Evolutionary conservation across 257 asterid species (phyloP).

Genomic region (Plantago major): DNA sequence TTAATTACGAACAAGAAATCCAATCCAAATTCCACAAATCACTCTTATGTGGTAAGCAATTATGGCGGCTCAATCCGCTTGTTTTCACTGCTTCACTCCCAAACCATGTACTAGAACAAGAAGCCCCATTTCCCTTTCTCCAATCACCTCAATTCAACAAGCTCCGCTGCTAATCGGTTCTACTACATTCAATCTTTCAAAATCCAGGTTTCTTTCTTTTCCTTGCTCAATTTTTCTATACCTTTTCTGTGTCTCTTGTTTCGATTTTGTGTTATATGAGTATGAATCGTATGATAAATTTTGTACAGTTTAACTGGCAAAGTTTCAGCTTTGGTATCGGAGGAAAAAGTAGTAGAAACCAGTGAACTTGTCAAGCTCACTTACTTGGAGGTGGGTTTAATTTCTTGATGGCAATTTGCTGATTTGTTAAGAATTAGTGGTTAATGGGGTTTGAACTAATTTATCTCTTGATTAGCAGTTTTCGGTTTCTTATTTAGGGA

Average conservation of each 20-base stretch:
- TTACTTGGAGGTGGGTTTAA: constrained; percentile 77
- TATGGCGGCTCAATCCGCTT: constrained; percentile 55
- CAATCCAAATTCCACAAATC: background rate
- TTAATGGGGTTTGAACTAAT: too few relatives aligned
- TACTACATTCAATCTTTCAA: constrained; percentile 36
- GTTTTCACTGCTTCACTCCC: constrained; percentile 33
- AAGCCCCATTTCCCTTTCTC: constrained; percentile 26
- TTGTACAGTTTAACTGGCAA: constrained; percentile 43
- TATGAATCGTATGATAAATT: too few relatives aligned
- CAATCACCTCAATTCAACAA: constrained; percentile 29
- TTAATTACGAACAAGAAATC: background rate
- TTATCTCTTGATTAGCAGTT: too few relatives aligned
- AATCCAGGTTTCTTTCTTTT: constrained; percentile 31
- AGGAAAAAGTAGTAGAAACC: constrained; percentile 40
- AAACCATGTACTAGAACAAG: constrained; percentile 25
- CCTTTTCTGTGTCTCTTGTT: background rate
- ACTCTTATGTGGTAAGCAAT: background rate
- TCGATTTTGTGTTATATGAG: constrained; percentile 8
- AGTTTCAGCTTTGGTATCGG: constrained; percentile 56
- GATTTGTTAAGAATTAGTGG: too few relatives aligned
- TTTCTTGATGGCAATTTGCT: constrained; percentile 21
- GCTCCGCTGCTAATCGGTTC: constrained; percentile 27
- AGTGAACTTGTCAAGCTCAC: constrained; percentile 63
- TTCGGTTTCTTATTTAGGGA: too few relatives aligned
- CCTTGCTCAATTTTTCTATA: background rate